A percentile compares a stretch with the other conserved stretches of the same genome.
Evolutionary conservation across 768 basidiomycete species (phyloP).

Genomic region (Lactarius indigo): DNA sequence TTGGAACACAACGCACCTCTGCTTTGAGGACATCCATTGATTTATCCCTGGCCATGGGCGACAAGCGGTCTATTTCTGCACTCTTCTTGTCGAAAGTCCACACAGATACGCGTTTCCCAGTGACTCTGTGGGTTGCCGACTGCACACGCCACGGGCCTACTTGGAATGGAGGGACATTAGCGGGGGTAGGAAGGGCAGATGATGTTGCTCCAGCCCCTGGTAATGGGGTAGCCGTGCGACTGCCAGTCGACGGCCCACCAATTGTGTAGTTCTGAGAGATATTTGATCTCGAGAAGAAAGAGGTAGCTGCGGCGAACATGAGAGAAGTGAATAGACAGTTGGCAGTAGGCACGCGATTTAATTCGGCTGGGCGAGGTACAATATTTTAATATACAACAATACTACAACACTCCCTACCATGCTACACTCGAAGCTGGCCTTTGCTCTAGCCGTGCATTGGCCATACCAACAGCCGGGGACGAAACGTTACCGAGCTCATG

Average conservation of each 20-base stretch:
- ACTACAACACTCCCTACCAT: slow-evolving; percentile 5
- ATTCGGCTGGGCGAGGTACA: background rate
- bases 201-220: slow-evolving; percentile 35
- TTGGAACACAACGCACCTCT: slow-evolving; percentile 55
- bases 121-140: slow-evolving; percentile 83
- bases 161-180: slow-evolving; percentile 50
- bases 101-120: slow-evolving; percentile 84
- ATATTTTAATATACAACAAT: background rate
- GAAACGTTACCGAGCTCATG: slow-evolving; percentile 37
- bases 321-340: background rate
- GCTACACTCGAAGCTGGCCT: slow-evolving; percentile 7
- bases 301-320: slow-evolving; percentile 81
- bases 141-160: slow-evolving; percentile 91
- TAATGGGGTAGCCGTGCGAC: slow-evolving; percentile 38
- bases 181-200: slow-evolving; percentile 37
- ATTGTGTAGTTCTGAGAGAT: slow-evolving; percentile 80
- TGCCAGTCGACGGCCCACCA: slow-evolving; percentile 35
- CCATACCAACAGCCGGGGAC: slow-evolving; percentile 41
- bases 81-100: slow-evolving; percentile 89
- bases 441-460: slow-evolving; percentile 17
- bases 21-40: slow-evolving; percentile 83
- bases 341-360: background rate
- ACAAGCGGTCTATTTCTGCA: slow-evolving; percentile 68
- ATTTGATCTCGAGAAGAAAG: slow-evolving; percentile 76
- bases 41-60: slow-evolving; percentile 61